phyloP scores from a whole-genome alignment of 495 filamentous ascomycete species.

The Tuber calosporum region DNA sequence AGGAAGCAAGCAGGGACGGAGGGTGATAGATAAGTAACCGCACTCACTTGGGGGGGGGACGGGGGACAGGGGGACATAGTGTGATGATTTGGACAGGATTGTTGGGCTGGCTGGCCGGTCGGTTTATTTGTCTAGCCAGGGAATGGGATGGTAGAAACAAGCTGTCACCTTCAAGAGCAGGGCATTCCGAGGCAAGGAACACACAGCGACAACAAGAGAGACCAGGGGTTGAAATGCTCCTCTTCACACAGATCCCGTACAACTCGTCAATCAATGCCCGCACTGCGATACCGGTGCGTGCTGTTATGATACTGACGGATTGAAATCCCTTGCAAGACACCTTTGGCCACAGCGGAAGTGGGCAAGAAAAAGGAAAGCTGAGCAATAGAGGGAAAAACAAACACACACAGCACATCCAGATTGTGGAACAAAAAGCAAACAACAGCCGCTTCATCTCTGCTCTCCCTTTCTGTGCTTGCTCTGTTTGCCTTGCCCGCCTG shows the following conservation, averaged over 20 bases:
- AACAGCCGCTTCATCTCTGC: not conserved
- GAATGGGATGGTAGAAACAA: not conserved
- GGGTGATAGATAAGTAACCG: constrained; percentile 2
- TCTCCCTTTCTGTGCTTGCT: not conserved
- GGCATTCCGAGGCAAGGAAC: not conserved
- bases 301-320: not conserved
- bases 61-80: not conserved
- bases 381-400: not conserved
- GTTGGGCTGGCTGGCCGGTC: not conserved
- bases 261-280: not conserved
- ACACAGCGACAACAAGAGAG: not conserved
- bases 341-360: not conserved
- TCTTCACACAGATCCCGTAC: not conserved
- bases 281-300: no score
- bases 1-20: constrained; percentile 4
- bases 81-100: not conserved
- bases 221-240: not conserved
- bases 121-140: not conserved
- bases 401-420: not conserved
- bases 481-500: constrained; percentile 1
- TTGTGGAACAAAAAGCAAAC: not conserved
- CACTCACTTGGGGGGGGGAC: not conserved
- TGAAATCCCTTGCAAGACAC: not conserved
- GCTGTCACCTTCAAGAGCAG: not conserved
- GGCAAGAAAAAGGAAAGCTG: not conserved